Conservation (phyloP, 176 grass and related monocot genomes). For the Secale cereale region DNA sequence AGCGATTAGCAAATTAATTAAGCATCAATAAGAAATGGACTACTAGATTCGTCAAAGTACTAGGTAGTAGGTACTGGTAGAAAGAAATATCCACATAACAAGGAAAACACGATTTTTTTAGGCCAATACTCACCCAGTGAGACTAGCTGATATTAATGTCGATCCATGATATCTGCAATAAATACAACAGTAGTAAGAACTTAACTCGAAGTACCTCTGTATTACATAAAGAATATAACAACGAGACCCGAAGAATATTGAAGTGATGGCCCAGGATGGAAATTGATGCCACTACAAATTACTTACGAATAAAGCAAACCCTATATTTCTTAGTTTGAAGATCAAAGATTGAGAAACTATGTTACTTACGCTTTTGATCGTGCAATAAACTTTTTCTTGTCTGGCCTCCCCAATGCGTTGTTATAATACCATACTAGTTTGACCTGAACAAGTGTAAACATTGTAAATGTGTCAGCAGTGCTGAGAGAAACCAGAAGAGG, state of each 20-base stretch:
- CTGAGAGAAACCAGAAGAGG: not conserved
- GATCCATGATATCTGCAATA: constrained; percentile 93
- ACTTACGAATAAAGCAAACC: not conserved
- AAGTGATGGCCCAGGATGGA: not conserved
- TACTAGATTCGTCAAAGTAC: not conserved
- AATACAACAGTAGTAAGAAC: constrained; percentile 18
- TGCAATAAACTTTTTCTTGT: constrained; percentile 99
- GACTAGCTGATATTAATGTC: constrained; percentile 86
- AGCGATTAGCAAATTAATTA: constrained; percentile 9
- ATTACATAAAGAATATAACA: constrained; percentile 11
- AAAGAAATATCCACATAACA: constrained; percentile 23
- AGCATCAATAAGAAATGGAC: not conserved
- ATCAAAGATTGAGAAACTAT: constrained; percentile 5
- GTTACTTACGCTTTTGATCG: constrained; percentile 74
- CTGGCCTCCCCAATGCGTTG: constrained; percentile 88
- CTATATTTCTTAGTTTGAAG: not conserved
- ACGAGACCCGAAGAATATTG: not conserved
- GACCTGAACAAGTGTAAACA: constrained; percentile 41
- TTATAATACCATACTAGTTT: constrained; percentile 99
- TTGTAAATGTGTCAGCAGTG: not conserved
- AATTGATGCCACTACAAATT: constrained; percentile 15
- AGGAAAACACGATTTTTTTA: constrained; percentile 7
- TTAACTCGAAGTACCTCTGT: not conserved
- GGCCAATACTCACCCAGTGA: constrained; percentile 61
- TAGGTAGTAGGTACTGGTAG: not conserved